A percentile compares a stretch with the other conserved stretches of the same genome.
These are phyloP conservation scores for Vitis rupestris DNA, from an alignment of 164 flowering plant genomes.

Conservation along the genomic window DNA sequence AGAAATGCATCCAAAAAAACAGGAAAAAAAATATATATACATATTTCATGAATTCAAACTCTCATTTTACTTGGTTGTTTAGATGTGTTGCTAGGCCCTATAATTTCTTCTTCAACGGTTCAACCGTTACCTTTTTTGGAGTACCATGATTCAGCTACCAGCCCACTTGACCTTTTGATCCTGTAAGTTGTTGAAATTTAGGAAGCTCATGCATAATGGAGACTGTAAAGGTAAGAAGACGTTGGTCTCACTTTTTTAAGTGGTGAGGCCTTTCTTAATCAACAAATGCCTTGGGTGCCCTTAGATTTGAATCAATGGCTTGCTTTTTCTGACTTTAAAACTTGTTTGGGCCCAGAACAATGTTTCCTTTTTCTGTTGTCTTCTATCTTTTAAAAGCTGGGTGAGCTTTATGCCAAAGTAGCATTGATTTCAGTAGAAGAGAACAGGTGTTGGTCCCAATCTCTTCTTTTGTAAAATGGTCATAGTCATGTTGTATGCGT, in stretches of 20 bases:
- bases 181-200: constrained; percentile 14
- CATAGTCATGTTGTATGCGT: not conserved
- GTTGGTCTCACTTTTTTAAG: constrained; percentile 16
- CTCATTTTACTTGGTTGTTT: not conserved
- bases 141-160: constrained; percentile 17
- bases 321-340: constrained; percentile 11
- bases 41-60: constrained; percentile 8
- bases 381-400: constrained; percentile 20
- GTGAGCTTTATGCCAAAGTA: constrained; percentile 10
- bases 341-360: constrained; percentile 17
- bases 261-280: constrained; percentile 5
- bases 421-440: constrained; percentile 25
- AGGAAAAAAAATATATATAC: not conserved
- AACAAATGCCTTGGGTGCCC: constrained; percentile 5
- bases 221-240: constrained; percentile 6
- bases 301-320: constrained; percentile 7
- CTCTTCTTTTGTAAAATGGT: constrained; percentile 13
- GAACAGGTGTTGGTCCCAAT: constrained; percentile 20
- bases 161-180: constrained; percentile 6
- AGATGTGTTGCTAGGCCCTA: constrained; percentile 1
- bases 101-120: constrained; percentile 8
- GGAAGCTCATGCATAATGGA: constrained; percentile 30
- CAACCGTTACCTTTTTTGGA: not conserved
- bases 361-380: constrained; percentile 12
- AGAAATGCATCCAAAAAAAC: constrained; percentile 18